Evolutionary conservation across 371 early-diverging fungal genomes (phyloP), one percentile per base, ranked within the genome.

Genomic region (Actinomucor elegans): DNA sequence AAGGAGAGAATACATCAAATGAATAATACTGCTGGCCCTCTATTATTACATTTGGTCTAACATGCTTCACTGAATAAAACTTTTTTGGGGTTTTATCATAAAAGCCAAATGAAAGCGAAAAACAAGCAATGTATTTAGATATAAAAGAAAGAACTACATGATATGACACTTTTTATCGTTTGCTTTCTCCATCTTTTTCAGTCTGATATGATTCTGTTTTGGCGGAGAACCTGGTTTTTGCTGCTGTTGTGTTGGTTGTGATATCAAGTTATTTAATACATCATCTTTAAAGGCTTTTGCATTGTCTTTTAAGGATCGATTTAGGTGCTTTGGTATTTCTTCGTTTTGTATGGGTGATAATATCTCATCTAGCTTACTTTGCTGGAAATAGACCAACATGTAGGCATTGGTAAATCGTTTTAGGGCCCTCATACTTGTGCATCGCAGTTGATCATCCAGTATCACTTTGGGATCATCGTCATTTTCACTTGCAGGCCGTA

Each of bases 371-470:
- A 88, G 55, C 46, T 85, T 79, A 10, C 73, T 59, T 63, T 91
- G 80, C 49, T 92, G 87, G 47, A 96, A 83, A 61, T 97, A 96
- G 31, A 95, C 95, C 66, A 96, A 76, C 94, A 96, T 96, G 77
- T 96, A 96, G 1, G 97, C 97, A 47, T 61, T 61, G 20, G 62
- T 61, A 17, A 61, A 61, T 10, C 55, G 45, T 34, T 55, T 61
- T 12, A 61, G 28, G 6, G 48, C 28, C n/a, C 71, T 53, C 20
- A 44, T 36, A 41, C 33, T 59, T 26, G 40, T 59, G 20, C 41
- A 49, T 33, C 61, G 51, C 47, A 40, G 20, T 14, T 52, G 49
- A 6, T 61, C 61, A 4, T 61, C 61, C 5, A 51, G 49, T 9
- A 49, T 4, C 1, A 5, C 17, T 34, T 56, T 56, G 17, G 32